These are phyloP conservation scores for Aegle marmelos DNA, from an alignment of 345 rosid species.

Conservation along the genomic window DNA sequence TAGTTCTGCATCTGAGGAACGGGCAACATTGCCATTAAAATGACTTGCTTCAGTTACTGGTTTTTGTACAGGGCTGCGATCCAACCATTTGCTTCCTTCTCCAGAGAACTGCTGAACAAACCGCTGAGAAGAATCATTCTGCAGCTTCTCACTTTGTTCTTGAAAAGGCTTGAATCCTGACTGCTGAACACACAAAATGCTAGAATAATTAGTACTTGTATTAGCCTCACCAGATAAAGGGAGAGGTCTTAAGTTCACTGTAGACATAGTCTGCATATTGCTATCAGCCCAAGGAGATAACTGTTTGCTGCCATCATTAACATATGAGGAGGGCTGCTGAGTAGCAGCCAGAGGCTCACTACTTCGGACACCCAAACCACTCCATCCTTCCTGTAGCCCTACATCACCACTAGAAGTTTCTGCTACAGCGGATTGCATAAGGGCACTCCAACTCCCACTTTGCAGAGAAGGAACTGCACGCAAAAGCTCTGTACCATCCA, in stretches of 20 bases:
- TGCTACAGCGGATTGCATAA: slow-evolving; percentile 97
- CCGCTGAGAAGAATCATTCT: slow-evolving; percentile 38
- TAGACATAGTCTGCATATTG: slow-evolving; percentile 27
- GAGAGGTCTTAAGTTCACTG: slow-evolving; percentile 23
- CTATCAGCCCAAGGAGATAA: slow-evolving; percentile 37
- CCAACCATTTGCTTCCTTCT: slow-evolving; percentile 42
- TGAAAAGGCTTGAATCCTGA: slow-evolving; percentile 30
- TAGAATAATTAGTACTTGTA: slow-evolving; percentile 21
- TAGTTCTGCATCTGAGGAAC: slow-evolving; percentile 34
- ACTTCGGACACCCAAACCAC: slow-evolving; percentile 34
- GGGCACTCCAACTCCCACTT: slow-evolving; percentile 99
- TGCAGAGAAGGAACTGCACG: slow-evolving; percentile 69
- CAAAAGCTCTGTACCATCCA: slow-evolving; percentile 41
- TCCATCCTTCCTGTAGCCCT: slow-evolving; percentile 61
- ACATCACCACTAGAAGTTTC: slow-evolving; percentile 67
- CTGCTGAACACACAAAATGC: slow-evolving; percentile 28
- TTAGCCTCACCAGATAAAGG: slow-evolving; percentile 22
- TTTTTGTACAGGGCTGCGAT: slow-evolving; percentile 41
- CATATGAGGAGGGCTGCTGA: slow-evolving; percentile 25
- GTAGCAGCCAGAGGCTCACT: slow-evolving; percentile 26
- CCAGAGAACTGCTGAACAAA: slow-evolving; percentile 31
- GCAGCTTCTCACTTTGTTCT: slow-evolving; percentile 40
- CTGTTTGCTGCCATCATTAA: slow-evolving; percentile 33
- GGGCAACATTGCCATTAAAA: slow-evolving; percentile 35
- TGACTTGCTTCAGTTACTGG: slow-evolving; percentile 41